Evolutionary conservation across 129 eudicot genomes (phyloP).

Genomic region (Flaveria brownii): DNA sequence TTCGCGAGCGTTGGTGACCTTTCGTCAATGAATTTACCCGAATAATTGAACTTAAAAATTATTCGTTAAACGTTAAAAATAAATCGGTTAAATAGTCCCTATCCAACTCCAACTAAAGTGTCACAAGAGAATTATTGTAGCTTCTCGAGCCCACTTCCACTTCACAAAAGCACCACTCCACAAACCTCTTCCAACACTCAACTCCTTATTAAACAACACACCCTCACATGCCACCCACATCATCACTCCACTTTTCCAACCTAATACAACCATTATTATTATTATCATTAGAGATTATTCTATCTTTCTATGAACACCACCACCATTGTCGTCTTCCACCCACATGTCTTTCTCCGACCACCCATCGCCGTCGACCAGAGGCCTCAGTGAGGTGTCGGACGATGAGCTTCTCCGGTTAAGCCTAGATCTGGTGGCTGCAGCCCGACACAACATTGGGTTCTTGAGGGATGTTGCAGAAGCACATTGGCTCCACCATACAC

Average conservation of each 20-base stretch:
- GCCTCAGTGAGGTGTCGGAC: conserved; percentile 58
- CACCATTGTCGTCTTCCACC: neutral
- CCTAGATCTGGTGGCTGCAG: conserved; percentile 82
- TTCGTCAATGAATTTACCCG: too few relatives aligned
- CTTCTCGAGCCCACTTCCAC: conserved; percentile 25
- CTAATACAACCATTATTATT: neutral
- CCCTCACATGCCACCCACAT: conserved; percentile 11
- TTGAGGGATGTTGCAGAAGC: conserved; percentile 65
- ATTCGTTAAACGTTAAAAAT: too few relatives aligned
- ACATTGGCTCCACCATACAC: conserved; percentile 62
- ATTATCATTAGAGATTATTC: too few relatives aligned
- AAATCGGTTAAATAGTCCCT: too few relatives aligned
- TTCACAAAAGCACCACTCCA: conserved; percentile 12
- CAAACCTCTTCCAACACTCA: neutral
- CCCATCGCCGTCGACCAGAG: conserved; percentile 45
- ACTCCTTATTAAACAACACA: neutral
- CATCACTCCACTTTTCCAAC: neutral
- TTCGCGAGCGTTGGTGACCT: too few relatives aligned
- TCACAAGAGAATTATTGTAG: neutral
- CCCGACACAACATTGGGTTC: conserved; percentile 57
- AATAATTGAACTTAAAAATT: too few relatives aligned
- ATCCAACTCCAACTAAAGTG: neutral
- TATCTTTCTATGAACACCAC: conserved; percentile 3
- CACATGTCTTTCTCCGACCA: conserved; percentile 64
- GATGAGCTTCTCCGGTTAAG: conserved; percentile 44